Percentiles rank a stretch among this genome's conserved stretches.
These are phyloP conservation scores for Polyporus arcularius DNA, from an alignment of 768 basidiomycete genomes.

Conservation along the genomic window DNA sequence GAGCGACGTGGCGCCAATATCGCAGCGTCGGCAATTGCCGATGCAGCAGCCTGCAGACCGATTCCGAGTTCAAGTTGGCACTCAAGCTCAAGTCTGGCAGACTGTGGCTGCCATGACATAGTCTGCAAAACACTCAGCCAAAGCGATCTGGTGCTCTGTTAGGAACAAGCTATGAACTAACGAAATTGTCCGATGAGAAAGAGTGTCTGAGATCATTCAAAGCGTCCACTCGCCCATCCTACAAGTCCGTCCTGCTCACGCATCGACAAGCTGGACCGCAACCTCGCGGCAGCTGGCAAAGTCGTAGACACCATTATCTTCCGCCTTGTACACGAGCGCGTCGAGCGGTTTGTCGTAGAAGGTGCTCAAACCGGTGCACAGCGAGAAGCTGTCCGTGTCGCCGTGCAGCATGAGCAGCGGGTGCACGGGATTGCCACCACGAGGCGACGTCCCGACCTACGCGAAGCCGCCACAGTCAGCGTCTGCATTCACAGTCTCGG, in stretches of 20 bases:
- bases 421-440: background rate
- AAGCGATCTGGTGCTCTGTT: no score
- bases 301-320: background rate
- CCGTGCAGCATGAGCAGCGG: slow-evolving; percentile 4
- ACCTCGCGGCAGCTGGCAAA: slow-evolving; percentile 8
- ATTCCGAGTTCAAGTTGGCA: no score
- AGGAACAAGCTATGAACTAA: no score
- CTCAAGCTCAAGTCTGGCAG: no score
- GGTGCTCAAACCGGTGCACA: background rate
- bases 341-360: background rate
- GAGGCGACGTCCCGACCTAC: slow-evolving; percentile 5
- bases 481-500: no score
- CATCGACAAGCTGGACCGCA: slow-evolving; percentile 1
- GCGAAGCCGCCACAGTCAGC: background rate
- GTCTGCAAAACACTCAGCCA: no score
- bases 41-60: no score
- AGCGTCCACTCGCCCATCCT: slow-evolving; percentile 8
- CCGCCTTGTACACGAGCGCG: slow-evolving; percentile 5
- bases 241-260: no score
- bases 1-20: no score
- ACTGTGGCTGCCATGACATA: no score
- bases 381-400: slow-evolving; percentile 5
- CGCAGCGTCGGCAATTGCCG: no score
- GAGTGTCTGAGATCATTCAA: background rate
- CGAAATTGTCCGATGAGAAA: no score